Evolutionary conservation across 2,329 filamentous ascomycete species (phyloP).

Genomic region (Truncatella angustata): DNA sequence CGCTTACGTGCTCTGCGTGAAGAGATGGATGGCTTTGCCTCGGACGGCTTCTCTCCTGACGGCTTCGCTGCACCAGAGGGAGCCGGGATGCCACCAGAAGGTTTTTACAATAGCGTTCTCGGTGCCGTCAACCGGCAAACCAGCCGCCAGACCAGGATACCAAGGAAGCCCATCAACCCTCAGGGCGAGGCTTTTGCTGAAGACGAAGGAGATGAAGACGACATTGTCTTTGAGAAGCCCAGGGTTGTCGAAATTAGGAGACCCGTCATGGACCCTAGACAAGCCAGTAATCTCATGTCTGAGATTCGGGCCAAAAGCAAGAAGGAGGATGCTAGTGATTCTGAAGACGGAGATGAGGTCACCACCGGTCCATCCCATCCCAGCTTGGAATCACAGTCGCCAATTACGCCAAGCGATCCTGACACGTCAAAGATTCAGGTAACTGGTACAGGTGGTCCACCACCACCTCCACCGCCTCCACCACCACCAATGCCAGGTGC

Average conservation of each 20-base stretch:
- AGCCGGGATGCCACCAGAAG: constrained; percentile 51
- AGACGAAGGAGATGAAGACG: constrained; percentile 52
- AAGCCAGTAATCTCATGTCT: constrained; percentile 61
- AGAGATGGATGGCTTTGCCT: constrained; percentile 82
- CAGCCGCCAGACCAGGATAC: constrained; percentile 55
- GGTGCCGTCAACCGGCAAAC: constrained; percentile 67
- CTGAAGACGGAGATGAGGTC: constrained; percentile 66
- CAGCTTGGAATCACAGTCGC: constrained; percentile 69
- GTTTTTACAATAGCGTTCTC: constrained; percentile 71
- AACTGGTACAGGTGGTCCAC: constrained; percentile 34
- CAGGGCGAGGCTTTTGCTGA: constrained; percentile 26
- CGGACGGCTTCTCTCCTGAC: too few species aligned
- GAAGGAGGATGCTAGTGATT: constrained; percentile 70
- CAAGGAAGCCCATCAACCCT: constrained; percentile 51
- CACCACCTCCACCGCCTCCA: constrained; percentile 38
- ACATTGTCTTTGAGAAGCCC: constrained; percentile 73
- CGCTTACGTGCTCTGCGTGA: constrained; percentile 87
- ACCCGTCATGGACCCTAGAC: constrained; percentile 64
- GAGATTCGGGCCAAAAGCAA: constrained; percentile 77
- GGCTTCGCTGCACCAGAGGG: constrained; percentile 47
- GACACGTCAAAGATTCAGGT: constrained; percentile 62
- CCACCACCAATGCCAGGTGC: constrained; percentile 34
- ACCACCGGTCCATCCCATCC: constrained; percentile 75
- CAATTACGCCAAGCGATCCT: constrained; percentile 62
- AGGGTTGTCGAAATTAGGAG: constrained; percentile 76